These are phyloP conservation scores for Teunomyces panamensis DNA, from an alignment of 805 yeast species.

Conservation along the genomic window DNA sequence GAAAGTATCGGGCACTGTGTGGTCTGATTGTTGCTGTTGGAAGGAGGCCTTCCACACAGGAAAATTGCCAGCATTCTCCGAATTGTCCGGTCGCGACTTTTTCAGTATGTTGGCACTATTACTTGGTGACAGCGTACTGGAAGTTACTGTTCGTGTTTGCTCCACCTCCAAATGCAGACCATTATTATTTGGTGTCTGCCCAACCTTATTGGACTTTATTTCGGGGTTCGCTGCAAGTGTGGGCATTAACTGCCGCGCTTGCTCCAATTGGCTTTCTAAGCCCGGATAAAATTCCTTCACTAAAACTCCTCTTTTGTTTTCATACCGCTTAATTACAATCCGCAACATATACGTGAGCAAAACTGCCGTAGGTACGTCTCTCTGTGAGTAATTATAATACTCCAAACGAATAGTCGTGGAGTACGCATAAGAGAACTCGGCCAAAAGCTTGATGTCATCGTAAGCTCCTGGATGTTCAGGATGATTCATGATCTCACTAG, in stretches of 20 bases:
- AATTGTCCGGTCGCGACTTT: neutral
- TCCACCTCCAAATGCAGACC: neutral
- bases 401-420: constrained; percentile 6
- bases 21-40: neutral
- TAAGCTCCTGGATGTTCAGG: constrained; percentile 25
- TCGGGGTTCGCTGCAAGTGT: neutral
- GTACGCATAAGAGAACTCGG: constrained; percentile 19
- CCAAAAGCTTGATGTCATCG: constrained; percentile 28
- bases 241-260: neutral
- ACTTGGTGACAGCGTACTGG: neutral
- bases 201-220: neutral
- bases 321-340: constrained; percentile 16
- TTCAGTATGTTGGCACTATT: neutral
- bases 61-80: neutral
- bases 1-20: neutral
- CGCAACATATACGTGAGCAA: constrained; percentile 17
- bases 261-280: constrained; percentile 13
- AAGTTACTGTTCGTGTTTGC: neutral
- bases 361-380: constrained; percentile 12
- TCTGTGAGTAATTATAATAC: constrained; percentile 1
- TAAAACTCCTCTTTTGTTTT: constrained; percentile 8
- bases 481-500: constrained; percentile 21
- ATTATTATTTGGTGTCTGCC: neutral
- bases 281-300: constrained; percentile 10
- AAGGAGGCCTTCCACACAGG: neutral